Conservation (phyloP, 2,329 filamentous ascomycete species). For the Didymosphaeria variabile region DNA sequence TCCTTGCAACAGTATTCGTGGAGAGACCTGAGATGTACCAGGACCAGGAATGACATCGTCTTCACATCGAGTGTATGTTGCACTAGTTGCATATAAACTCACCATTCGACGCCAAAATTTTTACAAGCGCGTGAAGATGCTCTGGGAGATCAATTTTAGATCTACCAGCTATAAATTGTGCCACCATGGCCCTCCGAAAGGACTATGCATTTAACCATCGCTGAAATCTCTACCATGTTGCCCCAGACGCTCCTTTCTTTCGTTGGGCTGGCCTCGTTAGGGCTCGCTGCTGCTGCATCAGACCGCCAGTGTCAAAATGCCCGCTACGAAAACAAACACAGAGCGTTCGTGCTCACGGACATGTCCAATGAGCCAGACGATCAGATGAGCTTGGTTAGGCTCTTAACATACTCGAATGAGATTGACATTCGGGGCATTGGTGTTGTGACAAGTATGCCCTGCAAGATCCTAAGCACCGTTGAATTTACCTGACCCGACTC, state of each 20-base stretch:
- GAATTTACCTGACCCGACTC: too few relatives aligned
- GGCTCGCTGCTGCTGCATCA: not conserved
- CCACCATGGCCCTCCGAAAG: not conserved
- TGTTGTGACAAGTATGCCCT: conserved; percentile 21
- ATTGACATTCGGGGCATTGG: conserved; percentile 30
- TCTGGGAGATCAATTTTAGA: not conserved
- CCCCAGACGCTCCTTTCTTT: not conserved
- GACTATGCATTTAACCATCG: not conserved
- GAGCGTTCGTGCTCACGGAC: conserved; percentile 39
- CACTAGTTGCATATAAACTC: not conserved
- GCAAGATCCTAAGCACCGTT: too few relatives aligned
- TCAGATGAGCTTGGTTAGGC: conserved; percentile 34
- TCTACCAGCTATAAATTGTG: not conserved
- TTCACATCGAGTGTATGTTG: not conserved
- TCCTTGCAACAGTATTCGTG: not conserved
- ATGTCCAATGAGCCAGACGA: conserved; percentile 44
- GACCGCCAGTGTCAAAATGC: conserved; percentile 21
- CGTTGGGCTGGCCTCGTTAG: not conserved
- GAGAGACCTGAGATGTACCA: not conserved
- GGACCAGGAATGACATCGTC: not conserved
- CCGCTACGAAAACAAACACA: conserved; percentile 23
- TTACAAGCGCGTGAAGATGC: not conserved
- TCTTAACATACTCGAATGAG: conserved; percentile 21
- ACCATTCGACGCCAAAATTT: not conserved
- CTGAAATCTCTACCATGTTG: not conserved